Evolutionary conservation across 1,139 yeast genomes (phyloP), one percentile per base, ranked within the genome.

Genomic region (Lodderomyces elongisporus): DNA sequence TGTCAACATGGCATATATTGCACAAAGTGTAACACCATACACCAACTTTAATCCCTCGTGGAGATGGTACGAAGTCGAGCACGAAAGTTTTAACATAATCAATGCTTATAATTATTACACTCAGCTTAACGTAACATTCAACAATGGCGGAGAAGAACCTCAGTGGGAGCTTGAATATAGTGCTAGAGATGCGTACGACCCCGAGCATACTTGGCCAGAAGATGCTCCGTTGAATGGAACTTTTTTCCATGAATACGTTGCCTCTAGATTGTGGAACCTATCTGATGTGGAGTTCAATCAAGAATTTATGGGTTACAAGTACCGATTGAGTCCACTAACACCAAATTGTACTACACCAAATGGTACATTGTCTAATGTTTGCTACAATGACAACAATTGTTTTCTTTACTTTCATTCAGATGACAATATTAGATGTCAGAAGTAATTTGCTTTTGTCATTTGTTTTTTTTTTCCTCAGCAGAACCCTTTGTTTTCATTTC

Each of bases 51-150:
- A 81, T 51, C 88, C 88, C 10, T 70, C 79, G 18, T 81, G 85
- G 82, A 69, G 84, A 51, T 79, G 78, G 58, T 81, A 81, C 48
- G 76, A 76, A 47, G 82, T 81, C 28, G 87, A 81, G 51, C 61
- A 73, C 14, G 60, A 72, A 44, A 71, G 85, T 4, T 79, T 77
- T 60, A 73, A 73, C 41, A 63, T 81, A 38, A 66, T 78, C 66
- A 75, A 81, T 46, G 66, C 79, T 3, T 66, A 56, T 58, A 79
- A 78, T 47, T 77, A 66, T 55, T 79, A 65, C 54, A 62, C 77
- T 20, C 57, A 60, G 38, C 60, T 77, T 45, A 74, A 76, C 47
- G 70, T 66, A 29, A 75, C 81, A 5, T 73, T 67, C 48, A 47
- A 51, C 36, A 63, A 65, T 37, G 64, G 62, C 12, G 73, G 73